Percentiles rank a stretch among this genome's conserved stretches.
Evolutionary conservation across 805 yeast species (phyloP).

Genomic region (Myxozyma geophila): DNA sequence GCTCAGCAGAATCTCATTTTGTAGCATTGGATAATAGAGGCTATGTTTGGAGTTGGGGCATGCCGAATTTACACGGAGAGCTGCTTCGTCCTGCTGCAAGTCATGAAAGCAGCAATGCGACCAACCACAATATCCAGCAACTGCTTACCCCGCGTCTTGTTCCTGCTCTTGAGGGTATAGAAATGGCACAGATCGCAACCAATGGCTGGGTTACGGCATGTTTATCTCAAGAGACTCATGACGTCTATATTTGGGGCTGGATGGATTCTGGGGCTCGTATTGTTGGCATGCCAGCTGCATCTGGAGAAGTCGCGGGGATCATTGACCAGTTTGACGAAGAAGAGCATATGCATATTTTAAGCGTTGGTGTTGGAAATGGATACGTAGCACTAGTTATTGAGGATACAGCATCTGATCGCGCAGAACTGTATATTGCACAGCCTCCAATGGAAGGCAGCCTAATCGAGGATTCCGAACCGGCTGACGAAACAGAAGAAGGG

Average conservation of each 20-base stretch:
- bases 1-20: slow-evolving; percentile 25
- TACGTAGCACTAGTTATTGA: slow-evolving; percentile 12
- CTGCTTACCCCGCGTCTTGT: slow-evolving; percentile 14
- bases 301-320: slow-evolving; percentile 15
- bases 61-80: slow-evolving; percentile 20
- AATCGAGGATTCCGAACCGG: not conserved
- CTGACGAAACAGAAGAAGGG: slow-evolving; percentile 2
- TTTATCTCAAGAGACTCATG: slow-evolving; percentile 21
- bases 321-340: slow-evolving; percentile 26
- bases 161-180: slow-evolving; percentile 22
- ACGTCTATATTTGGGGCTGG: slow-evolving; percentile 27
- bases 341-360: slow-evolving; percentile 6
- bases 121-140: not conserved
- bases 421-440: slow-evolving; percentile 2
- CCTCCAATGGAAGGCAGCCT: not conserved
- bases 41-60: slow-evolving; percentile 29
- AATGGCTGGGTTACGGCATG: slow-evolving; percentile 28
- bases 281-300: slow-evolving; percentile 5
- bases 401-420: not conserved
- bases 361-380: slow-evolving; percentile 19
- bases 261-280: slow-evolving; percentile 11
- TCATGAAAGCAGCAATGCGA: not conserved
- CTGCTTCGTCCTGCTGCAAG: slow-evolving; percentile 12
- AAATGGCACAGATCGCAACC: slow-evolving; percentile 16
- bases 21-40: slow-evolving; percentile 24